Evolutionary conservation across 768 basidiomycete species (phyloP).

Genomic region (Russula earlei): DNA sequence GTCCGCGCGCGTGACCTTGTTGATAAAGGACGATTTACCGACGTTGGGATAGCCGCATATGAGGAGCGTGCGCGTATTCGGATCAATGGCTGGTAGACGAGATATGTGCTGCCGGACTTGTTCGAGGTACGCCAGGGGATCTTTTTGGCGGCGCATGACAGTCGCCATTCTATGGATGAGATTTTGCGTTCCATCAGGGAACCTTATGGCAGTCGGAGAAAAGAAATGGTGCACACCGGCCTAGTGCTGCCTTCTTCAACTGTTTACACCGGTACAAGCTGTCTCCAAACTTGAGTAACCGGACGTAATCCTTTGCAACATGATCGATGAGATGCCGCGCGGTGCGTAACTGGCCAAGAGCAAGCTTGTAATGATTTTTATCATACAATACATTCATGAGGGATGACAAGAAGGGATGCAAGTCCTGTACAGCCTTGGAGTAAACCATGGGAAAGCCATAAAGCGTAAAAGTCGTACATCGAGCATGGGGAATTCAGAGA

Average conservation of each 20-base stretch:
- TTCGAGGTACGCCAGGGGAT: slow-evolving; percentile 95
- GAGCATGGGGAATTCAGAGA: slow-evolving; percentile 94
- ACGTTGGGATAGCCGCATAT: slow-evolving; percentile 99
- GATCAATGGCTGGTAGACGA: slow-evolving; percentile 96
- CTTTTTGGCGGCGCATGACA: slow-evolving; percentile 97
- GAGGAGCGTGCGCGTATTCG: slow-evolving; percentile 93
- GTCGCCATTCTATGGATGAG: slow-evolving; percentile 79
- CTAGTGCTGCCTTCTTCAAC: slow-evolving; percentile 93
- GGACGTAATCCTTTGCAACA: slow-evolving; percentile 93
- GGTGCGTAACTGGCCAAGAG: slow-evolving; percentile 92
- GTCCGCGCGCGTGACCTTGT: slow-evolving; percentile 98
- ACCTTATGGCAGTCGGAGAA: background rate
- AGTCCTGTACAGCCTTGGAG: slow-evolving; percentile 42
- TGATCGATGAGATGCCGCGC: slow-evolving; percentile 94
- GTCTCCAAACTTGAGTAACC: slow-evolving; percentile 96
- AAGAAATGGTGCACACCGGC: slow-evolving; percentile 58
- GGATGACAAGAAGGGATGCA: slow-evolving; percentile 93
- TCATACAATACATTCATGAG: slow-evolving; percentile 98
- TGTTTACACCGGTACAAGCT: slow-evolving; percentile 97
- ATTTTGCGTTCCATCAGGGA: background rate
- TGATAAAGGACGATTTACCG: slow-evolving; percentile 98
- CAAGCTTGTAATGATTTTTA: slow-evolving; percentile 99
- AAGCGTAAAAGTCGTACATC: slow-evolving; percentile 54
- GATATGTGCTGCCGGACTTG: slow-evolving; percentile 99
- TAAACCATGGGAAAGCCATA: background rate